Evolutionary conservation across 192 early-diverging fungal genomes (phyloP).

Genomic region (Backusella parvicylindrica): DNA sequence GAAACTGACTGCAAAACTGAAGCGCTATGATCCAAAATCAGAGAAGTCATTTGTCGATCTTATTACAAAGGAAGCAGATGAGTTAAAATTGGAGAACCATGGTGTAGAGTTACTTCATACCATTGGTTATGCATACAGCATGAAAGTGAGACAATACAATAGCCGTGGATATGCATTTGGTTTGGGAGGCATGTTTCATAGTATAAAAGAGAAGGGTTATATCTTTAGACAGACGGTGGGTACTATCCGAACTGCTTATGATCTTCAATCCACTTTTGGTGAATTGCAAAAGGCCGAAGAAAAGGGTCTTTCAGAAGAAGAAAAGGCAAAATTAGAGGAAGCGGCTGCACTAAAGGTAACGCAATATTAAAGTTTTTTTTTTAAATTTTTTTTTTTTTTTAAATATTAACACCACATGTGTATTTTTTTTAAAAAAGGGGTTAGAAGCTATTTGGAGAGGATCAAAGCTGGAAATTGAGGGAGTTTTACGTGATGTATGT

Average conservation of each 20-base stretch:
- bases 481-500: conserved; percentile 90
- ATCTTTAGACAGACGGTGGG: conserved; percentile 89
- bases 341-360: conserved; percentile 57
- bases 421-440: conserved; percentile 48
- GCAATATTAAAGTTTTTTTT: background rate
- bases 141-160: conserved; percentile 85
- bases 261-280: conserved; percentile 86
- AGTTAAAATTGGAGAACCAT: conserved; percentile 85
- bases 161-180: conserved; percentile 69
- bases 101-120: conserved; percentile 92
- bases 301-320: conserved; percentile 64
- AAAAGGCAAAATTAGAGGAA: conserved; percentile 66
- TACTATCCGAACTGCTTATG: conserved; percentile 88
- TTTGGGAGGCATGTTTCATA: conserved; percentile 65
- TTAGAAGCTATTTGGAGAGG: conserved; percentile 91
- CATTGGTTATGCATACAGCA: conserved; percentile 87
- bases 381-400: background rate
- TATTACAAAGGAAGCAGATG: conserved; percentile 78
- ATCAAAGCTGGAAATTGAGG: conserved; percentile 92
- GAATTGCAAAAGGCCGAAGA: conserved; percentile 91
- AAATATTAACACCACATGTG: too few species aligned
- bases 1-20: conserved; percentile 75
- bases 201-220: conserved; percentile 86
- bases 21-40: conserved; percentile 61
- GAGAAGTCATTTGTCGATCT: conserved; percentile 64